phyloP scores from a whole-genome alignment of 1,284 basidiomycete species.

The Paramarasmius palmivorus region DNA sequence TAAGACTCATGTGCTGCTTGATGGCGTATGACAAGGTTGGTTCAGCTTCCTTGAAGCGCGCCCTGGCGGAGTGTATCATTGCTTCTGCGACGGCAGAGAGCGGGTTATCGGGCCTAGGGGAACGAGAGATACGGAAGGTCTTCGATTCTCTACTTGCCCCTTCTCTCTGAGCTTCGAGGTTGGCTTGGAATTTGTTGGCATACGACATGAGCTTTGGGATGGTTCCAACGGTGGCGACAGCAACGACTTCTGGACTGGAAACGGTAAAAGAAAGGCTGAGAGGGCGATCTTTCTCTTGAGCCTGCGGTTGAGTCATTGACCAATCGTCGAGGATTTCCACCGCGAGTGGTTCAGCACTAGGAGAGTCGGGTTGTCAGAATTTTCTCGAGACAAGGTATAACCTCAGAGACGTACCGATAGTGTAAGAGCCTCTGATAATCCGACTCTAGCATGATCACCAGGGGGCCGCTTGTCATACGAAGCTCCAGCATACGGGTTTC shows the following conservation, averaged over 20 bases:
- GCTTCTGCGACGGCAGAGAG: conserved; percentile 82
- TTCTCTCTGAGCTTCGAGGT: conserved; percentile 71
- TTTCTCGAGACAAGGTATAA: conserved; percentile 4
- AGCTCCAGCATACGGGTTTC: conserved; percentile 68
- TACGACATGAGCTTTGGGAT: conserved; percentile 76
- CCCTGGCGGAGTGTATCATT: conserved; percentile 75
- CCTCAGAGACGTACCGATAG: conserved; percentile 61
- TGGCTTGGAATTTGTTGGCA: conserved; percentile 69
- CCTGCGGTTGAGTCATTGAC: conserved; percentile 49
- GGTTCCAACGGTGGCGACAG: conserved; percentile 71
- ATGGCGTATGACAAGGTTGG: conserved; percentile 59
- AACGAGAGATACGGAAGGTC: conserved; percentile 65
- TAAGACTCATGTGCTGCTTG: conserved; percentile 71
- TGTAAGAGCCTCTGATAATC: conserved; percentile 77
- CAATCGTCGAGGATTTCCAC: conserved; percentile 84
- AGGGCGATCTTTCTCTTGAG: conserved; percentile 50
- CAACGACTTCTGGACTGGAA: conserved; percentile 69
- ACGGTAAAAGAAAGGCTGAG: conserved; percentile 78
- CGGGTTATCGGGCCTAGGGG: conserved; percentile 72
- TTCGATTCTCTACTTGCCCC: conserved; percentile 73
- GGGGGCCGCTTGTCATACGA: conserved; percentile 71
- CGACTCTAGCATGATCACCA: conserved; percentile 71
- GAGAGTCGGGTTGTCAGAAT: conserved; percentile 5
- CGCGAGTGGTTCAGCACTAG: conserved; percentile 78
- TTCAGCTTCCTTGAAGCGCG: conserved; percentile 65